These are phyloP conservation scores for Malus sylvestris DNA, from an alignment of 306 rosid genomes.

Conservation along the genomic window DNA sequence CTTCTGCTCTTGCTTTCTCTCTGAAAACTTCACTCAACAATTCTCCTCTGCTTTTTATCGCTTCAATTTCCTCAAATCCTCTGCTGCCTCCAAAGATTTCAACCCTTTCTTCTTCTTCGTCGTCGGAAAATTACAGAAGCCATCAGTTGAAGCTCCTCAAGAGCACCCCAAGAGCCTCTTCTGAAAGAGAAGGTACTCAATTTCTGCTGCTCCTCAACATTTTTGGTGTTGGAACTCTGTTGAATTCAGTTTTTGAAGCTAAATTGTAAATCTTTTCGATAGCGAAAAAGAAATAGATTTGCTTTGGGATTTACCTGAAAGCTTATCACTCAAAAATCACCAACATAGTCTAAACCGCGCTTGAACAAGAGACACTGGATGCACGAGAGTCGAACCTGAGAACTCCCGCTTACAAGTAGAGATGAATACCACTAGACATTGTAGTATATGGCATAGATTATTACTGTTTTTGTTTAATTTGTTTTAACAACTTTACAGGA, in stretches of 20 bases:
- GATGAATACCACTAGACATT: background rate
- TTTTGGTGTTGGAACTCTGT: constrained; percentile 4
- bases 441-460: too few relatives aligned
- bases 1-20: constrained; percentile 27
- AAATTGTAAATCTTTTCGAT: background rate
- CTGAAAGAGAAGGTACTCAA: constrained; percentile 41
- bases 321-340: background rate
- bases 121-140: constrained; percentile 8
- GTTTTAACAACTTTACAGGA: constrained; percentile 33
- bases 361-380: background rate
- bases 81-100: constrained; percentile 14
- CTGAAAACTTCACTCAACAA: background rate
- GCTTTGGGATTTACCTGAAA: too few relatives aligned
- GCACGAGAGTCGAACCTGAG: too few relatives aligned
- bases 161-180: constrained; percentile 30
- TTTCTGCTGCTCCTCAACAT: background rate
- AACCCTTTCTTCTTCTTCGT: constrained; percentile 10
- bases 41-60: constrained; percentile 11
- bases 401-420: too few relatives aligned
- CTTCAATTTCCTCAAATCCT: constrained; percentile 10
- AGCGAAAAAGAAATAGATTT: too few relatives aligned
- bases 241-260: background rate
- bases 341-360: background rate
- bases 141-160: constrained; percentile 35
- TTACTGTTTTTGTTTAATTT: background rate